Percentiles rank a stretch among this genome's conserved stretches.
Conservation (phyloP, 1,284 basidiomycete species). For the Heterobasidion occidentale region DNA sequence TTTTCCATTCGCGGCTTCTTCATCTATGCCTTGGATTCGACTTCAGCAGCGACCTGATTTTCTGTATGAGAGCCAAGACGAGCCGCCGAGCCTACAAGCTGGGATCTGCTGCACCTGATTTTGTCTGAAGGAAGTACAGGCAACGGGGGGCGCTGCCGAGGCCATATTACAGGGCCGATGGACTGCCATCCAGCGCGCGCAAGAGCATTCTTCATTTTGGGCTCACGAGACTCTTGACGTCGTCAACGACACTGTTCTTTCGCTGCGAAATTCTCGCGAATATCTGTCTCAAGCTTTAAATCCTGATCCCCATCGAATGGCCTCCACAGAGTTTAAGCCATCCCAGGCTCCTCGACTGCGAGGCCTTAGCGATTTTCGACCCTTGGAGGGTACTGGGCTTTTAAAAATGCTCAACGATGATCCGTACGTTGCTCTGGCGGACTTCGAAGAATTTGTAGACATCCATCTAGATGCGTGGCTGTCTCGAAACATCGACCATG, state of each 20-base stretch:
- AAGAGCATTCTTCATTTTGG: conserved; percentile 6
- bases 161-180: conserved; percentile 22
- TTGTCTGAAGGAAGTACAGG: conserved; percentile 14
- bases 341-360: not conserved
- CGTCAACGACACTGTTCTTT: too few relatives aligned
- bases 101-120: conserved; percentile 9
- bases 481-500: not conserved
- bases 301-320: not conserved
- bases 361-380: not conserved
- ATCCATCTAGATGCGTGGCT: conserved; percentile 8
- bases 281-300: not conserved
- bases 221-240: conserved; percentile 17
- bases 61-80: conserved; percentile 25
- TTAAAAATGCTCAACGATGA: not conserved
- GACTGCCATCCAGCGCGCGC: conserved; percentile 17
- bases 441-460: conserved; percentile 4
- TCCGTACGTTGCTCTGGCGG: not conserved
- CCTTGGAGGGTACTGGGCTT: not conserved
- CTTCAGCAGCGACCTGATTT: conserved; percentile 13
- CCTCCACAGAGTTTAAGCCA: not conserved
- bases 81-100: conserved; percentile 31
- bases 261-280: too few relatives aligned
- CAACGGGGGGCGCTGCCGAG: conserved; percentile 8
- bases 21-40: not conserved
- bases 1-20: conserved; percentile 22